Evolutionary conservation across 148 eudicot genomes (phyloP).

Genomic region (Chenopodium suecicum): DNA sequence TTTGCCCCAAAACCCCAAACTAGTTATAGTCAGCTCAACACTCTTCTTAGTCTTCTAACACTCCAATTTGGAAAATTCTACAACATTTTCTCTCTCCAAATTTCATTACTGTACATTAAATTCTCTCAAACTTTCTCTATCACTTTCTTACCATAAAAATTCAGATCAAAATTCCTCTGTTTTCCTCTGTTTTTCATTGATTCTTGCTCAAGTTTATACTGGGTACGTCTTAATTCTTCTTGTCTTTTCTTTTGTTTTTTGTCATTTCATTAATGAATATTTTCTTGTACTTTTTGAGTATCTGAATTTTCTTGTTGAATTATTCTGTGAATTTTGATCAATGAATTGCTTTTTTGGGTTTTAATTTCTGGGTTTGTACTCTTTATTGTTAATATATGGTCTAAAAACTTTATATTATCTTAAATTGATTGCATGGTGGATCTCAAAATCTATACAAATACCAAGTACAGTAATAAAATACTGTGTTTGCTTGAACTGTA

Average conservation of each 20-base stretch:
- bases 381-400: not conserved
- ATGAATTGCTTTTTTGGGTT: not conserved
- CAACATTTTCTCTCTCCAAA: not conserved
- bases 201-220: not conserved
- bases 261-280: not conserved
- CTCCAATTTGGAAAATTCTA: not conserved
- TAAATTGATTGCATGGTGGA: not conserved
- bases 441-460: not conserved
- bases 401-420: not conserved
- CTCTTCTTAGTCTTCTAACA: not conserved
- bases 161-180: not conserved
- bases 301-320: not conserved
- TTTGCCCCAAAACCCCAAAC: not conserved
- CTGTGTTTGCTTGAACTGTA: conserved; percentile 22
- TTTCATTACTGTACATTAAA: too few relatives aligned
- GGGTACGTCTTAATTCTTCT: conserved; percentile 18
- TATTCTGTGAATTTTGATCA: not conserved
- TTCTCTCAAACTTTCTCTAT: not conserved
- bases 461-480: too few relatives aligned
- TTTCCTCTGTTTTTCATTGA: not conserved
- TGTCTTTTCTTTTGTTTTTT: not conserved
- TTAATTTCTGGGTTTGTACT: too few relatives aligned
- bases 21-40: not conserved
- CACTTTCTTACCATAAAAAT: not conserved
- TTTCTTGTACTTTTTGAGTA: not conserved